Percentiles rank a stretch among this genome's conserved stretches.
These are phyloP conservation scores for Porogramme epimiltina DNA, from an alignment of 1,284 basidiomycete species.

Conservation along the genomic window DNA sequence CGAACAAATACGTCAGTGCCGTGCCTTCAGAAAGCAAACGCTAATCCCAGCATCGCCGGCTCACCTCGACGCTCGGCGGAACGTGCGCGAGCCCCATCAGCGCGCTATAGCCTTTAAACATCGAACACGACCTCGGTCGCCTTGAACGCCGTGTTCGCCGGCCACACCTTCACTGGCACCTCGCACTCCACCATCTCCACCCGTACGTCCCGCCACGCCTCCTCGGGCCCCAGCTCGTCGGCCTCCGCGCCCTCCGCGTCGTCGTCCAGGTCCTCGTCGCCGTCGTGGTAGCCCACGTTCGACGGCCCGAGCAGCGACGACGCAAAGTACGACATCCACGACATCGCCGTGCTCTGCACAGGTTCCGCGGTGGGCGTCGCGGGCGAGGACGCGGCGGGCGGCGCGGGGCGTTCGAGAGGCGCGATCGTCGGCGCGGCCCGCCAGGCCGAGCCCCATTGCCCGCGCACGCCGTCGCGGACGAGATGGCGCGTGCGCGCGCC, in stretches of 20 bases:
- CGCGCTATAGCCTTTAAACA: slow-evolving; percentile 41
- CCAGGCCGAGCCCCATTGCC: slow-evolving; percentile 73
- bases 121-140: slow-evolving; percentile 79
- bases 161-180: slow-evolving; percentile 86
- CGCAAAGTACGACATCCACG: slow-evolving; percentile 60
- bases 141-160: slow-evolving; percentile 87
- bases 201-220: slow-evolving; percentile 63
- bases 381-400: slow-evolving; percentile 9
- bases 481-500: slow-evolving; percentile 58
- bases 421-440: slow-evolving; percentile 57
- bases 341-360: slow-evolving; percentile 31
- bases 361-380: slow-evolving; percentile 7
- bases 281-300: slow-evolving; percentile 59
- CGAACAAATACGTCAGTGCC: too few relatives aligned
- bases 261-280: slow-evolving; percentile 43
- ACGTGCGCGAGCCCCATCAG: neutral
- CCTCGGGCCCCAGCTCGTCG: slow-evolving; percentile 58
- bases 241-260: slow-evolving; percentile 51
- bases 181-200: slow-evolving; percentile 90
- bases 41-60: too few relatives aligned
- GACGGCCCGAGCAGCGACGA: slow-evolving; percentile 50
- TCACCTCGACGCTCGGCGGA: neutral
- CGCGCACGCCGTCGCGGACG: slow-evolving; percentile 53
- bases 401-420: slow-evolving; percentile 54
- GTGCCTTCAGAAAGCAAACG: too few relatives aligned